Conservation (phyloP, 1,139 yeast genomes). For the Yamadazyma mexicana region DNA sequence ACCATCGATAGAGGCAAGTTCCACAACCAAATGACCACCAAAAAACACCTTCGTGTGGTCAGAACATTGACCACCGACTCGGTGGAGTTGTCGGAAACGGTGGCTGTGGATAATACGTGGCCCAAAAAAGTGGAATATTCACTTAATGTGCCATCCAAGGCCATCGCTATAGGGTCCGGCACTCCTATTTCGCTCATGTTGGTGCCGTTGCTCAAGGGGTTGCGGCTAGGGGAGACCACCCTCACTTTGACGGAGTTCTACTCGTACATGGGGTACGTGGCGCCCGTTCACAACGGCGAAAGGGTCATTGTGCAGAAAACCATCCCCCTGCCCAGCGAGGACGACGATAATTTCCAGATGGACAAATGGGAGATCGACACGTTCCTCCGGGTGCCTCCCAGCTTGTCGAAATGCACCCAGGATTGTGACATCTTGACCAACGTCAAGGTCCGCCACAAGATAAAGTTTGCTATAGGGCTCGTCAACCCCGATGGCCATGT, state of each 20-base stretch:
- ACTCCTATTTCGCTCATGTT: slow-evolving; percentile 69
- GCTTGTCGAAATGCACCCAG: slow-evolving; percentile 75
- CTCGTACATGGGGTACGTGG: slow-evolving; percentile 59
- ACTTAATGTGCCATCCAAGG: slow-evolving; percentile 81
- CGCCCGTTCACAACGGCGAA: slow-evolving; percentile 60
- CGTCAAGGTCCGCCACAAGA: slow-evolving; percentile 69
- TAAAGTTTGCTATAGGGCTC: slow-evolving; percentile 63
- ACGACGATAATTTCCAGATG: slow-evolving; percentile 43
- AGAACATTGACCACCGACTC: slow-evolving; percentile 88
- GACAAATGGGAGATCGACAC: slow-evolving; percentile 82
- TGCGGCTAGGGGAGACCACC: slow-evolving; percentile 69
- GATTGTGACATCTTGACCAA: slow-evolving; percentile 69
- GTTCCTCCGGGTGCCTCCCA: slow-evolving; percentile 63
- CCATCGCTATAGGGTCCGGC: slow-evolving; percentile 85
- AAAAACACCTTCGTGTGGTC: slow-evolving; percentile 77
- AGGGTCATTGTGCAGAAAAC: slow-evolving; percentile 47
- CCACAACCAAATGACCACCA: slow-evolving; percentile 61
- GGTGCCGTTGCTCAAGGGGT: slow-evolving; percentile 81
- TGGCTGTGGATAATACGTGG: slow-evolving; percentile 96
- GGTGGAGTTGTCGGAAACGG: slow-evolving; percentile 85
- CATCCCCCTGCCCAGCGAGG: slow-evolving; percentile 33
- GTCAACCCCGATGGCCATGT: slow-evolving; percentile 74
- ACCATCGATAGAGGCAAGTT: slow-evolving; percentile 82
- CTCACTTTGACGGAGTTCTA: slow-evolving; percentile 67
- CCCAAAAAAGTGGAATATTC: slow-evolving; percentile 91